Percentiles rank a stretch among this genome's conserved stretches.
phyloP scores from a whole-genome alignment of 2,329 filamentous ascomycete genomes.

The Dendrostoma leiphaemia region DNA sequence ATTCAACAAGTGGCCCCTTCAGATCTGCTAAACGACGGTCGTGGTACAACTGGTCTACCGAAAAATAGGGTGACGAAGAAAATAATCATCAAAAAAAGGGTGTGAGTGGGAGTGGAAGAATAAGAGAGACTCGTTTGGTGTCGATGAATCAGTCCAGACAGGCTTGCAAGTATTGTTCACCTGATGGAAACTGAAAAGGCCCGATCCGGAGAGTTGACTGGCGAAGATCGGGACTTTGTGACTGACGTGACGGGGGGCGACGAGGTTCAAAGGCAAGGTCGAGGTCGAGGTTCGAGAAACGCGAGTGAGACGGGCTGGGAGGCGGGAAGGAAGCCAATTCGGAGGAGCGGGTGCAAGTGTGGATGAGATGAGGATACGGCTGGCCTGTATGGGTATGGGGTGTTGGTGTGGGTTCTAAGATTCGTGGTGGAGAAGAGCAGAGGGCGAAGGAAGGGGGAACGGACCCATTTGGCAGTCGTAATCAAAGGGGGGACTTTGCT shows the following conservation, averaged over 20 bases:
- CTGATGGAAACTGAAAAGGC: neutral
- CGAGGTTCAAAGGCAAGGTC: neutral
- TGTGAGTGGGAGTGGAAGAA: neutral
- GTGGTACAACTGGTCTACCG: constrained; percentile 13
- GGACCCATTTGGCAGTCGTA: constrained; percentile 16
- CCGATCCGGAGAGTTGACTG: neutral
- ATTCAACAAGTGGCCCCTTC: constrained; percentile 14
- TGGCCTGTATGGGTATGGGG: neutral
- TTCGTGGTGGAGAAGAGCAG: constrained; percentile 9
- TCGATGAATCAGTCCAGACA: no score
- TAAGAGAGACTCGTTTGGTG: neutral
- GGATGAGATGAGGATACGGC: neutral
- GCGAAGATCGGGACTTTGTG: neutral
- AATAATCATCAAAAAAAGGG: neutral
- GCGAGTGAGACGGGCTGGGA: neutral
- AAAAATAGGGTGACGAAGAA: constrained; percentile 1
- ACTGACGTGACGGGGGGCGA: neutral
- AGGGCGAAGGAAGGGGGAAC: constrained; percentile 10
- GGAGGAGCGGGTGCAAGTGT: neutral
- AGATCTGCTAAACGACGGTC: constrained; percentile 10
- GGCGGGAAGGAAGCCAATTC: constrained; percentile 1
- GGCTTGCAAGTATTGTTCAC: neutral
- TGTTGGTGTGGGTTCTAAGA: constrained; percentile 11
- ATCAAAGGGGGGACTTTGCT: constrained; percentile 15
- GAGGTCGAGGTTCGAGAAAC: neutral